These are phyloP conservation scores for Phaffia australis DNA, from an alignment of 768 basidiomycete species.

Conservation along the genomic window DNA sequence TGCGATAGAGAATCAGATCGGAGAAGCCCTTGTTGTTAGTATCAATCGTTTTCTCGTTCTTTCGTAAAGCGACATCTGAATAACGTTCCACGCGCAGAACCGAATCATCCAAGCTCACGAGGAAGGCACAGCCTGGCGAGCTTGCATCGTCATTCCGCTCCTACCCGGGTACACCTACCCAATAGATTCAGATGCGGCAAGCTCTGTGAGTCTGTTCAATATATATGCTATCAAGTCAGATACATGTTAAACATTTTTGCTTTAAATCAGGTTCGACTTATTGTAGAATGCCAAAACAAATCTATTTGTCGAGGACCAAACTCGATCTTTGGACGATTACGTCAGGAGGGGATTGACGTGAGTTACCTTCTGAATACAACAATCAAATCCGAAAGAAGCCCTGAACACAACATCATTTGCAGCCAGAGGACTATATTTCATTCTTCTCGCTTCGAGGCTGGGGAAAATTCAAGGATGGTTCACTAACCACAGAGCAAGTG, in stretches of 20 bases:
- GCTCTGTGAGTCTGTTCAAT: constrained; percentile 52
- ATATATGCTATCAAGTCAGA: neutral
- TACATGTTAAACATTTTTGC: neutral
- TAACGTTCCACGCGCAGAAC: constrained; percentile 33
- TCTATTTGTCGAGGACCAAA: constrained; percentile 77
- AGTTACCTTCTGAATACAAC: constrained; percentile 30
- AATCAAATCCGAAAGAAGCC: neutral
- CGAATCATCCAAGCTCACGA: constrained; percentile 79
- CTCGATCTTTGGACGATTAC: constrained; percentile 77
- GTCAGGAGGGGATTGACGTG: constrained; percentile 81
- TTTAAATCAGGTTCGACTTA: constrained; percentile 64
- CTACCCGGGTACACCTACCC: constrained; percentile 89
- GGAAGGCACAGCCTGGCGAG: constrained; percentile 68
- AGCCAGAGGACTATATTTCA: constrained; percentile 87
- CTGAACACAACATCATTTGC: constrained; percentile 15
- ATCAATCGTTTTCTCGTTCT: no score
- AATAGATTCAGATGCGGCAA: constrained; percentile 84
- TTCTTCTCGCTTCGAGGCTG: constrained; percentile 87
- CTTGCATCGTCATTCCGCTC: constrained; percentile 81
- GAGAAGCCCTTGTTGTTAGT: constrained; percentile 65
- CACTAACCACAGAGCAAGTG: constrained; percentile 80
- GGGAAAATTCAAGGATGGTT: constrained; percentile 76
- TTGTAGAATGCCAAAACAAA: constrained; percentile 87
- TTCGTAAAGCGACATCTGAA: no score
- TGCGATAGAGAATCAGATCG: constrained; percentile 82